phyloP scores from a whole-genome alignment of 1,284 basidiomycete genomes.

The Puccinia triticina region DNA sequence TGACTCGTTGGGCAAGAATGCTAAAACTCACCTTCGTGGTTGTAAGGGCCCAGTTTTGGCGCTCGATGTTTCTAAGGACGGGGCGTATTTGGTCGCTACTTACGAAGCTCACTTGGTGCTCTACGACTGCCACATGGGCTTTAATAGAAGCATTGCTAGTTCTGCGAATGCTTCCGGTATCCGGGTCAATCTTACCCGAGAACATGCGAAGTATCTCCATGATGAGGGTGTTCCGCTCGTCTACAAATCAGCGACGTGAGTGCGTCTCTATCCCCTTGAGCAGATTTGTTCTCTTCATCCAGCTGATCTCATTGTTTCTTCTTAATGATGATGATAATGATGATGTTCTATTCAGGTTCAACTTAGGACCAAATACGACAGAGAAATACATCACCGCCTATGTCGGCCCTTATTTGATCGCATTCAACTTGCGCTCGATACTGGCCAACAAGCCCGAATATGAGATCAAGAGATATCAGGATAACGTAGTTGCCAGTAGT shows the following conservation, averaged over 20 bases:
- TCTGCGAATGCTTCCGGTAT: no score
- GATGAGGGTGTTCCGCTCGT: no score
- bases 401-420: conserved; percentile 44
- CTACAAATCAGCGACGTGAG: no score
- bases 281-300: no score
- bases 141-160: no score
- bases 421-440: conserved; percentile 53
- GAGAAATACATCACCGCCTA: conserved; percentile 52
- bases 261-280: no score
- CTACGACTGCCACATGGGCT: no score
- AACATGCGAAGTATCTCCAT: no score
- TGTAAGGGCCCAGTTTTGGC: conserved; percentile 92
- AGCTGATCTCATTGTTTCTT: background rate
- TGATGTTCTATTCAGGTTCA: conserved; percentile 70
- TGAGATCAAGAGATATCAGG: conserved; percentile 71
- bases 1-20: conserved; percentile 88
- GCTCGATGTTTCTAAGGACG: conserved; percentile 90
- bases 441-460: conserved; percentile 19
- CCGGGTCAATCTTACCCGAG: no score
- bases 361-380: conserved; percentile 57
- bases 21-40: conserved; percentile 93
- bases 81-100: conserved; percentile 93
- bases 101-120: conserved; percentile 92
- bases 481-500: conserved; percentile 90
- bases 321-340: background rate